Evolutionary conservation across 2,329 filamentous ascomycete species (phyloP).

Genomic region (Cladosporium sp.): DNA sequence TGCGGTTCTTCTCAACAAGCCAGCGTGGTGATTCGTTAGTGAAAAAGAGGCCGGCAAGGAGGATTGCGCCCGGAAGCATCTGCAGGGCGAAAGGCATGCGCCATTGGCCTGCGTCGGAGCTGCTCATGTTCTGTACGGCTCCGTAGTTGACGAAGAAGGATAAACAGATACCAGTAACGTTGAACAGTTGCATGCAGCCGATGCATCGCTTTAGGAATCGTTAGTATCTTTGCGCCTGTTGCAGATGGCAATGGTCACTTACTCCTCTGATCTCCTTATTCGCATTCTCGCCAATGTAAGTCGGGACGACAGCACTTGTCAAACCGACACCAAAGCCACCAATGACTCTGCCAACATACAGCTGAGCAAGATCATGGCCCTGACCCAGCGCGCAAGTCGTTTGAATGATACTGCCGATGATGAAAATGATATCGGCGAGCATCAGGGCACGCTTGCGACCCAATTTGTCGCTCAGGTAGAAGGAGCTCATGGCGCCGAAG

Average conservation of each 20-base stretch:
- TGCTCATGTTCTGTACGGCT: constrained; percentile 42
- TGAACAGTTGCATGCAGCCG: constrained; percentile 29
- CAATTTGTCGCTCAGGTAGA: constrained; percentile 40
- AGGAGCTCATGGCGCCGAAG: constrained; percentile 40
- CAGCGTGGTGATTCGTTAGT: constrained; percentile 51
- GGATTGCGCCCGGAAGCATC: constrained; percentile 49
- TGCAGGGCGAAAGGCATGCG: constrained; percentile 51
- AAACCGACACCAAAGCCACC: constrained; percentile 43
- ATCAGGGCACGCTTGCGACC: constrained; percentile 40
- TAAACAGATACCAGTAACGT: constrained; percentile 45
- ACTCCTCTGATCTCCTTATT: constrained; percentile 34
- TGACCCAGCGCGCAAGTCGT: constrained; percentile 35
- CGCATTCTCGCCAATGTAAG: constrained; percentile 44
- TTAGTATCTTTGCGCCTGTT: not conserved
- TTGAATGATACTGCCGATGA: constrained; percentile 40
- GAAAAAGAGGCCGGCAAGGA: constrained; percentile 48
- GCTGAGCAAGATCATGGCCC: constrained; percentile 31
- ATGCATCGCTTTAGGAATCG: constrained; percentile 19
- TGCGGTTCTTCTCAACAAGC: constrained; percentile 50
- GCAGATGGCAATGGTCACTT: not conserved
- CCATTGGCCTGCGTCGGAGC: constrained; percentile 47
- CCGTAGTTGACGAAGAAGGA: constrained; percentile 54
- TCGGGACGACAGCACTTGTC: constrained; percentile 41
- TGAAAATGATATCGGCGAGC: constrained; percentile 39
- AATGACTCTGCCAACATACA: constrained; percentile 42